Percentiles rank a stretch among this genome's conserved stretches.
These are phyloP conservation scores for Penicillium paneum DNA, from an alignment of 2,329 filamentous ascomycete genomes.

Conservation along the genomic window DNA sequence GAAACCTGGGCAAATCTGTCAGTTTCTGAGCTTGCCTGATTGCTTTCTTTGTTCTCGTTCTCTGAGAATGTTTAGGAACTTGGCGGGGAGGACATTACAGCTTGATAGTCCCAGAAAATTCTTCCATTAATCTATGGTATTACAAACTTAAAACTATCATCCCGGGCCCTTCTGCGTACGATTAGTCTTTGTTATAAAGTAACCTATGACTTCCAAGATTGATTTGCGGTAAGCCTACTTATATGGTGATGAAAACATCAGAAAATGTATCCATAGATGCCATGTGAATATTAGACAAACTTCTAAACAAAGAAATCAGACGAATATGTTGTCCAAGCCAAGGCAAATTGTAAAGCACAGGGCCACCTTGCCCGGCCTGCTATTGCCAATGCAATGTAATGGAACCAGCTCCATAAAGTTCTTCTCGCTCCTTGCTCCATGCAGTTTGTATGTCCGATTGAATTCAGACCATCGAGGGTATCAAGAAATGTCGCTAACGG, in stretches of 20 bases:
- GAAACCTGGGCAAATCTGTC: slow-evolving; percentile 14
- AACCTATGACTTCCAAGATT: background rate
- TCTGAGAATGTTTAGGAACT: slow-evolving; percentile 3
- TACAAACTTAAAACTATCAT: slow-evolving; percentile 9
- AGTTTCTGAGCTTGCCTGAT: slow-evolving; percentile 14
- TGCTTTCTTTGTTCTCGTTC: slow-evolving; percentile 8
- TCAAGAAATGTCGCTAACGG: slow-evolving; percentile 8
- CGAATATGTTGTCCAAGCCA: background rate
- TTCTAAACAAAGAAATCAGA: background rate
- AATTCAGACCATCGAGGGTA: slow-evolving; percentile 7
- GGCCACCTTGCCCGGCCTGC: background rate
- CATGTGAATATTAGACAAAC: background rate
- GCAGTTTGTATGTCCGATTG: background rate
- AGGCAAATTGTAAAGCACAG: background rate
- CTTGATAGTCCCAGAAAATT: slow-evolving; percentile 21
- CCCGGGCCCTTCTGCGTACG: background rate
- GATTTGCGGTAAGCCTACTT: background rate
- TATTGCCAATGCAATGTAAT: background rate
- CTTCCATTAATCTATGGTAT: slow-evolving; percentile 25
- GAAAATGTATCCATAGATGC: no score
- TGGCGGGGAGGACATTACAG: slow-evolving; percentile 16
- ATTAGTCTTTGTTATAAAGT: background rate
- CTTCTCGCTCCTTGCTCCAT: slow-evolving; percentile 2
- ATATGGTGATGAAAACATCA: background rate
- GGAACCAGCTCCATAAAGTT: background rate